These are phyloP conservation scores for Fusarium annulatum DNA, from an alignment of 2,329 filamentous ascomycete genomes.

Conservation along the genomic window DNA sequence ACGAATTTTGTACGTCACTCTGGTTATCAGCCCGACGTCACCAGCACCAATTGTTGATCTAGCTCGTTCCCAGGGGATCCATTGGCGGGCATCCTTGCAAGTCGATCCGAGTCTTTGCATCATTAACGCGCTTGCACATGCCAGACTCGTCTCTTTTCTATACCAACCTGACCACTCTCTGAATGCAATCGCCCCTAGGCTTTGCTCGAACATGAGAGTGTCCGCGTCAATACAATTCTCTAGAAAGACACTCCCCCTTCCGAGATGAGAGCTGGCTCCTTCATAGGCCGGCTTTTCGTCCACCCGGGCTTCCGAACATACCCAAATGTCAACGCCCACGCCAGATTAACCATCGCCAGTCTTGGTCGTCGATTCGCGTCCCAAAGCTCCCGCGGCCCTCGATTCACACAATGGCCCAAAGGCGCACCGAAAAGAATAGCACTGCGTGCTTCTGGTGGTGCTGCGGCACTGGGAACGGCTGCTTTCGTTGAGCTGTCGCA, in stretches of 20 bases:
- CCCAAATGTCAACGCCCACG: conserved; percentile 27
- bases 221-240: conserved; percentile 4
- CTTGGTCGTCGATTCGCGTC: conserved; percentile 42
- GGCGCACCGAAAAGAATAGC: conserved; percentile 41
- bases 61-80: conserved; percentile 14
- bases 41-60: conserved; percentile 24
- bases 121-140: conserved; percentile 33
- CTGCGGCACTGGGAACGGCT: conserved; percentile 61
- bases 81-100: conserved; percentile 34
- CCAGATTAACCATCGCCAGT: conserved; percentile 13
- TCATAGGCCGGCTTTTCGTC: conserved; percentile 58
- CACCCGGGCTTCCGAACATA: conserved; percentile 50
- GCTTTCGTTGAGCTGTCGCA: conserved; percentile 70
- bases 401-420: conserved; percentile 43
- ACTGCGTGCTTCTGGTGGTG: conserved; percentile 56
- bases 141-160: conserved; percentile 1
- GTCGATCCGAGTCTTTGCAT: conserved; percentile 31
- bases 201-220: conserved; percentile 38
- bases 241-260: conserved; percentile 30
- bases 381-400: conserved; percentile 40
- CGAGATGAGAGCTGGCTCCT: conserved; percentile 60
- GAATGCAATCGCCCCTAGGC: conserved; percentile 23
- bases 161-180: neutral
- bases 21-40: conserved; percentile 44
- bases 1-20: conserved; percentile 33